These are phyloP conservation scores for Prunus mira DNA, from an alignment of 306 rosid genomes.

Conservation along the genomic window DNA sequence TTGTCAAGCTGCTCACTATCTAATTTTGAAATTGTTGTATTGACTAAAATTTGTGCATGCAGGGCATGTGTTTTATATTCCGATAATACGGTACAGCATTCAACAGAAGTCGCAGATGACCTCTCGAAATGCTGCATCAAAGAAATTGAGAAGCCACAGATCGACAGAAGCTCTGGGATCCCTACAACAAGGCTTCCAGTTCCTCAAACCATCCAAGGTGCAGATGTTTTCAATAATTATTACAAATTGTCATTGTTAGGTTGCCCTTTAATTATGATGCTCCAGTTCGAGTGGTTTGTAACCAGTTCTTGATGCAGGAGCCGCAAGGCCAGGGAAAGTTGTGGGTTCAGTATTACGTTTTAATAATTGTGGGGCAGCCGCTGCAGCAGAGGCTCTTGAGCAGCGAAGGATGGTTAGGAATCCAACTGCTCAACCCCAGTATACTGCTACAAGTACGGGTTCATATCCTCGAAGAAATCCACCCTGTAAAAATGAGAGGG, in stretches of 20 bases:
- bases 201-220: constrained; percentile 87
- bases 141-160: constrained; percentile 69
- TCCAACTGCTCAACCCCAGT: constrained; percentile 56
- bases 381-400: constrained; percentile 65
- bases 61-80: constrained; percentile 82
- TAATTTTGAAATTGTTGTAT: neutral
- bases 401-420: constrained; percentile 70
- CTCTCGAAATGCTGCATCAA: constrained; percentile 82
- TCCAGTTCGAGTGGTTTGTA: neutral
- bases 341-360: constrained; percentile 76
- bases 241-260: neutral
- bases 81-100: constrained; percentile 49
- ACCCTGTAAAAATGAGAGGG: constrained; percentile 66
- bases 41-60: constrained; percentile 31
- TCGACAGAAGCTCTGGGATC: constrained; percentile 58
- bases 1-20: constrained; percentile 11
- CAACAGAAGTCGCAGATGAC: constrained; percentile 67
- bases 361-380: constrained; percentile 70
- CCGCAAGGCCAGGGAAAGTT: constrained; percentile 94
- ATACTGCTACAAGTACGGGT: constrained; percentile 44
- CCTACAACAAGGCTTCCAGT: constrained; percentile 64
- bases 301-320: constrained; percentile 40
- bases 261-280: neutral
- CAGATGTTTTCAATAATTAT: neutral
- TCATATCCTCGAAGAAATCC: constrained; percentile 87